Conservation (phyloP, 2,329 filamentous ascomycete genomes). For the Rhynchosporium secalis region DNA sequence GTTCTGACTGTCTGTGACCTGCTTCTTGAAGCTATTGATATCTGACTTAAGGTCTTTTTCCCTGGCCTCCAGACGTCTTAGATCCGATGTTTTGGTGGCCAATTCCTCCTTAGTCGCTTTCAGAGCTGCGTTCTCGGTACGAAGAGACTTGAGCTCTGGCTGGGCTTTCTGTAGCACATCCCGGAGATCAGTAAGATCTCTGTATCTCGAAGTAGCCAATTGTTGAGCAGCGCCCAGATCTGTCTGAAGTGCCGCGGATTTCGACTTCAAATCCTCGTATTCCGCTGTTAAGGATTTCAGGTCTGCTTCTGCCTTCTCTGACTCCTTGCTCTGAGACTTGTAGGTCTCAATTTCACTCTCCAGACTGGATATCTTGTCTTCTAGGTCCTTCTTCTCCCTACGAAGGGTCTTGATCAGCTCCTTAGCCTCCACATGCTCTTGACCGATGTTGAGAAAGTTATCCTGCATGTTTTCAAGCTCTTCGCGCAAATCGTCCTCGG, state of each 20-base stretch:
- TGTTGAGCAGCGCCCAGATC: slow-evolving; percentile 85
- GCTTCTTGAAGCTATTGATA: slow-evolving; percentile 66
- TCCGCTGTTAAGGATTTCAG: slow-evolving; percentile 49
- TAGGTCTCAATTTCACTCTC: slow-evolving; percentile 65
- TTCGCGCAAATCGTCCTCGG: slow-evolving; percentile 76
- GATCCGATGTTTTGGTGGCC: slow-evolving; percentile 56
- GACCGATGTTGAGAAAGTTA: slow-evolving; percentile 74
- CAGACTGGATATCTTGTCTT: slow-evolving; percentile 63
- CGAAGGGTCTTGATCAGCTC: slow-evolving; percentile 72
- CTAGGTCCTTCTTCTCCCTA: slow-evolving; percentile 65
- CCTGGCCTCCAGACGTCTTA: slow-evolving; percentile 75
- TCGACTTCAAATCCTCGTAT: slow-evolving; percentile 68
- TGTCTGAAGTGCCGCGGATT: slow-evolving; percentile 69
- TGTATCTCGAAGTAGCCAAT: slow-evolving; percentile 83
- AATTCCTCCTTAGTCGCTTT: slow-evolving; percentile 77
- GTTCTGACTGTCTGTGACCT: slow-evolving; percentile 69
- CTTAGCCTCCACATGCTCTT: slow-evolving; percentile 82
- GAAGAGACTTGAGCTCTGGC: slow-evolving; percentile 77
- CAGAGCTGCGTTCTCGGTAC: slow-evolving; percentile 73
- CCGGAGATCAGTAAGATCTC: slow-evolving; percentile 78
- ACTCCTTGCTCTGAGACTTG: slow-evolving; percentile 35
- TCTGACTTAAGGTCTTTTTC: slow-evolving; percentile 82
- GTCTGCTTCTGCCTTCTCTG: slow-evolving; percentile 35
- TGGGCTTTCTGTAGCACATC: slow-evolving; percentile 82
- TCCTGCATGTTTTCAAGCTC: slow-evolving; percentile 85